Percentiles rank a stretch among this genome's conserved stretches.
phyloP scores from a whole-genome alignment of 106 monocot genomes.

The Allium fistulosum region DNA sequence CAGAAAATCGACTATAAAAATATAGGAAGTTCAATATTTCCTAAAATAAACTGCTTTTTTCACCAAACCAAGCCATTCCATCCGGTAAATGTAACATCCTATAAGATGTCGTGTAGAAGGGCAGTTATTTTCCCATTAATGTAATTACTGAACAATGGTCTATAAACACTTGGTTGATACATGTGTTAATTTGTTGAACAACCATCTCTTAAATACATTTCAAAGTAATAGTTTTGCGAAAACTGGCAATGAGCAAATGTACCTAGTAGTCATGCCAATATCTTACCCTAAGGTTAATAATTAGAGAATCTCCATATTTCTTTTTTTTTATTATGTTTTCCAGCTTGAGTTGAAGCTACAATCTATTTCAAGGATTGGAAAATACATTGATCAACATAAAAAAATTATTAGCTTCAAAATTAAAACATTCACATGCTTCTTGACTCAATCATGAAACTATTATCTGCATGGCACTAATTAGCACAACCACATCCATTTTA shows the following conservation, averaged over 20 bases:
- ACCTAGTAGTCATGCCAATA: conserved; percentile 78
- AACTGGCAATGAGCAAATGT: background rate
- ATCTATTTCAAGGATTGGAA: conserved; percentile 44
- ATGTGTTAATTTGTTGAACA: background rate
- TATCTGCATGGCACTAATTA: too few species aligned
- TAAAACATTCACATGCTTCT: background rate
- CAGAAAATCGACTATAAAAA: background rate
- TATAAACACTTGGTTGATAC: too few species aligned
- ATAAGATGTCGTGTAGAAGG: too few species aligned
- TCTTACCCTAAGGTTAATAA: conserved; percentile 91
- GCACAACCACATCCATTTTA: too few species aligned
- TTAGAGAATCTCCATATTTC: conserved; percentile 90
- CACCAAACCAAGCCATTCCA: too few species aligned
- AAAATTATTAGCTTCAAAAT: background rate
- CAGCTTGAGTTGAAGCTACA: conserved; percentile 82
- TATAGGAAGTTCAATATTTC: background rate
- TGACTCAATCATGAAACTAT: too few species aligned
- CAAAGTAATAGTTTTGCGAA: background rate
- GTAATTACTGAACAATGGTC: too few species aligned
- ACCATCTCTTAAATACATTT: background rate
- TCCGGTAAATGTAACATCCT: too few species aligned
- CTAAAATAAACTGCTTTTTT: too few species aligned
- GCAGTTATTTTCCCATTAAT: too few species aligned
- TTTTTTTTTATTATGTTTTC: conserved; percentile 81
- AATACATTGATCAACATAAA: too few species aligned